Conservation (phyloP, 2,329 filamentous ascomycete species). For the Aspergillus niger region DNA sequence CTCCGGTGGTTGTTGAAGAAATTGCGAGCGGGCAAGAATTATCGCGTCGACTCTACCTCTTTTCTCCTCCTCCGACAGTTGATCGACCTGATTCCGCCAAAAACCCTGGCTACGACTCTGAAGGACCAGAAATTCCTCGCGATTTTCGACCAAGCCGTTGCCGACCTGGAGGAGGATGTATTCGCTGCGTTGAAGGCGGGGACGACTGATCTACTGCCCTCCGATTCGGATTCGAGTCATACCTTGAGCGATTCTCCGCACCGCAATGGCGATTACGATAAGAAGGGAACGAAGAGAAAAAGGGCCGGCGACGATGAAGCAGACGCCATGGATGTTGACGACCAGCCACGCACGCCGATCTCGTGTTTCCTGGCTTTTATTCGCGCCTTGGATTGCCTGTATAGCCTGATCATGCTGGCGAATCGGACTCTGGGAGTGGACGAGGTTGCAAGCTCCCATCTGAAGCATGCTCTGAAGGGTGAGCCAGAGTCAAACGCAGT, state of each 20-base stretch:
- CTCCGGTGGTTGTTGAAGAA: conserved; percentile 67
- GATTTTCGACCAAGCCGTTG: conserved; percentile 66
- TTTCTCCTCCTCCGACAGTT: conserved; percentile 64
- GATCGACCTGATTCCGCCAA: conserved; percentile 68
- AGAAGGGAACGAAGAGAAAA: conserved; percentile 43
- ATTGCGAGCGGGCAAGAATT: conserved; percentile 49
- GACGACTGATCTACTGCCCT: conserved; percentile 25
- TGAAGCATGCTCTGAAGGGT: conserved; percentile 43
- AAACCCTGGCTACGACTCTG: conserved; percentile 70
- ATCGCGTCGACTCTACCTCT: conserved; percentile 46
- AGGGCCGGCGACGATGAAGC: conserved; percentile 29
- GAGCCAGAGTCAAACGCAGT: conserved; percentile 37
- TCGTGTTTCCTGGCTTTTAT: conserved; percentile 39
- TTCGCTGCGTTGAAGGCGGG: conserved; percentile 30
- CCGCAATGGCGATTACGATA: conserved; percentile 23
- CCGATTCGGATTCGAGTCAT: conserved; percentile 39
- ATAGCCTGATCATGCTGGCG: conserved; percentile 32
- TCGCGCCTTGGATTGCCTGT: conserved; percentile 38
- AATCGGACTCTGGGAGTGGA: conserved; percentile 30
- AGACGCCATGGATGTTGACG: conserved; percentile 36
- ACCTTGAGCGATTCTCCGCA: conserved; percentile 34
- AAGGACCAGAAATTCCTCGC: conserved; percentile 68
- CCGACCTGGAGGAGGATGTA: conserved; percentile 51
- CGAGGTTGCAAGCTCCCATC: conserved; percentile 39
- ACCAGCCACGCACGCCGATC: conserved; percentile 30